Percentiles rank a stretch among this genome's conserved stretches.
Evolutionary conservation across 1,284 basidiomycete genomes (phyloP).

Genomic region (Ustilago cynodontis): DNA sequence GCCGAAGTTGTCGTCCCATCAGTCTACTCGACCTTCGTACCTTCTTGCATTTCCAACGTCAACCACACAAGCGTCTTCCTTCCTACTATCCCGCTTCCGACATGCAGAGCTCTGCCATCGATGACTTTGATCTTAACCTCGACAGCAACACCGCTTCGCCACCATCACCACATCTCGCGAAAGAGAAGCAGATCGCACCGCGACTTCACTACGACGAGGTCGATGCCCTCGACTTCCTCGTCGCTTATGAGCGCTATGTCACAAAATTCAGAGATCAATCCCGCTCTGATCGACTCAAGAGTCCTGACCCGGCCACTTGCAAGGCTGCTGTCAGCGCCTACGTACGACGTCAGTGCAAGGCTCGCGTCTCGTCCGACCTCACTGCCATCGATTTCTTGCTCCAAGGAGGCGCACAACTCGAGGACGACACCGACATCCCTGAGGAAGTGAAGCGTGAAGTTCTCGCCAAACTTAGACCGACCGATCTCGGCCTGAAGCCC

Average conservation of each 20-base stretch:
- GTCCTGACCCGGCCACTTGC: conserved; percentile 44
- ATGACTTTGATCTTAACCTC: conserved; percentile 36
- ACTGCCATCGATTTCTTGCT: conserved; percentile 26
- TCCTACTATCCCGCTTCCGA: conserved; percentile 47
- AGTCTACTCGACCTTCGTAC: conserved; percentile 42
- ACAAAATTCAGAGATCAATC: conserved; percentile 42
- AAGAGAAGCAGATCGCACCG: conserved; percentile 8
- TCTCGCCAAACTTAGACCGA: conserved; percentile 24
- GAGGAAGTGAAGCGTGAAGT: conserved; percentile 25
- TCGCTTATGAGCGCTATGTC: conserved; percentile 54
- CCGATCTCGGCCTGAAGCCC: conserved; percentile 41
- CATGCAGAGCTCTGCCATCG: conserved; percentile 30
- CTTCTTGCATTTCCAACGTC: conserved; percentile 44
- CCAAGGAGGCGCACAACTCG: conserved; percentile 4
- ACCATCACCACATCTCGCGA: conserved; percentile 5
- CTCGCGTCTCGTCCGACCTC: conserved; percentile 31
- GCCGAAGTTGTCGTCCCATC: conserved; percentile 58
- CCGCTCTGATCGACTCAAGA: conserved; percentile 34
- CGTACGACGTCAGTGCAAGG: conserved; percentile 33
- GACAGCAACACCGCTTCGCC: conserved; percentile 16
- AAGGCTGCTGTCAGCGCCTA: conserved; percentile 40
- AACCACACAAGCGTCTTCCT: conserved; percentile 27
- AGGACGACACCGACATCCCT: conserved; percentile 14
- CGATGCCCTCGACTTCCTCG: conserved; percentile 58
- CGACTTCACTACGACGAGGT: conserved; percentile 48